Conservation (phyloP, 1,139 yeast species). For the Wickerhamiella pararugosa region DNA sequence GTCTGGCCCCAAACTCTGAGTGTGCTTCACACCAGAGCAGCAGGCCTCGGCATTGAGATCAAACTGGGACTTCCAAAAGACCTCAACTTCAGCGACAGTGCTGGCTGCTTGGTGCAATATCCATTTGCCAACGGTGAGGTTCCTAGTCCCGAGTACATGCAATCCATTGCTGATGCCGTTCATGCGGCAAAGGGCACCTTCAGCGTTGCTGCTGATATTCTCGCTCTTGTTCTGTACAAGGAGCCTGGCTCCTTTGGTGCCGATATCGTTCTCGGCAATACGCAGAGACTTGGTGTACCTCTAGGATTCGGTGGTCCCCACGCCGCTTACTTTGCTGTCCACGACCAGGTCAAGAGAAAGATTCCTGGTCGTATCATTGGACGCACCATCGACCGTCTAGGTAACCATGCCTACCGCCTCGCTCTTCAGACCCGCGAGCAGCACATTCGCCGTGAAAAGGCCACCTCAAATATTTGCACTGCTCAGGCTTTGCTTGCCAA, state of each 20-base stretch:
- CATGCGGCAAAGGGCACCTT: conserved; percentile 64
- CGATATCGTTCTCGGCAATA: conserved; percentile 81
- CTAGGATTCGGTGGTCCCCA: conserved; percentile 98
- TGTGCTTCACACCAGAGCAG: conserved; percentile 67
- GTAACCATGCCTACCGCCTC: conserved; percentile 73
- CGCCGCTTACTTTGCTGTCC: conserved; percentile 91
- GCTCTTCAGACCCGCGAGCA: conserved; percentile 97
- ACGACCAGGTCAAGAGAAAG: conserved; percentile 64
- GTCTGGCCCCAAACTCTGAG: conserved; percentile 77
- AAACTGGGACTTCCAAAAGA: conserved; percentile 38
- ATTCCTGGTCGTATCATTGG: conserved; percentile 97
- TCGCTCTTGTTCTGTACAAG: conserved; percentile 71
- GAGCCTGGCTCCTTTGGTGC: conserved; percentile 83
- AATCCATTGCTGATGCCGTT: conserved; percentile 43
- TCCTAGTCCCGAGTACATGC: conserved; percentile 27
- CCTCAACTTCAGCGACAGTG: conserved; percentile 35
- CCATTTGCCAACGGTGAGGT: conserved; percentile 81
- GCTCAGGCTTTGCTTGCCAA: conserved; percentile 95
- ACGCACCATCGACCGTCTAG: conserved; percentile 79
- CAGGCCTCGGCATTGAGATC: conserved; percentile 54
- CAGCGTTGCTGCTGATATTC: conserved; percentile 76
- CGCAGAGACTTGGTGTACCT: conserved; percentile 96
- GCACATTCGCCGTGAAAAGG: conserved; percentile 93
- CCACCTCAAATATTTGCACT: conserved; percentile 94
- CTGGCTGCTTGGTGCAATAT: conserved; percentile 82